A percentile compares a stretch with the other conserved stretches of the same genome.
Conservation (phyloP, 768 basidiomycete species). For the Cystoderma amianthinum region DNA sequence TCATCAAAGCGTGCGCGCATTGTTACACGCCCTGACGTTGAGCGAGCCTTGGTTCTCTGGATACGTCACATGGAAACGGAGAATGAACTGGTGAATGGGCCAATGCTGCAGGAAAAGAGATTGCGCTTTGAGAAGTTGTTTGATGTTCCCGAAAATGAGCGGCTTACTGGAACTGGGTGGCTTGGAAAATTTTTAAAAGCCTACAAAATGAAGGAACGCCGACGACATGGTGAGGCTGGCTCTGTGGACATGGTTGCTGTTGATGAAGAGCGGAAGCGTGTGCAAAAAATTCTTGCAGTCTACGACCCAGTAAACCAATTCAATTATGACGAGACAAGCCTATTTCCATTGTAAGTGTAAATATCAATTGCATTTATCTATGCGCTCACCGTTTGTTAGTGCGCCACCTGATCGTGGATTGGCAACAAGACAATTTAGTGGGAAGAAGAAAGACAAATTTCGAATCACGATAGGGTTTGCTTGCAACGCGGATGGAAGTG, state of each 20-base stretch:
- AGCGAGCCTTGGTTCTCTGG: constrained; percentile 23
- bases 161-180: constrained; percentile 14
- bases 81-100: constrained; percentile 12
- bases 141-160: constrained; percentile 17
- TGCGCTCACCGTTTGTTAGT: too few species aligned
- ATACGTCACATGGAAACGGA: constrained; percentile 18
- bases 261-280: constrained; percentile 9
- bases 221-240: constrained; percentile 20
- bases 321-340: constrained; percentile 17
- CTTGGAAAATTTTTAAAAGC: constrained; percentile 12
- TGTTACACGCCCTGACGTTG: constrained; percentile 27
- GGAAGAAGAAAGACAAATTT: too few species aligned
- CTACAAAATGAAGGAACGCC: constrained; percentile 12
- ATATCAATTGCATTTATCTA: too few species aligned
- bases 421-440: too few species aligned
- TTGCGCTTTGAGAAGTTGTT: constrained; percentile 15
- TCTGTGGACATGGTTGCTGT: constrained; percentile 15
- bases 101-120: constrained; percentile 18
- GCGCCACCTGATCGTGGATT: too few species aligned
- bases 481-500: too few species aligned
- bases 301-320: constrained; percentile 15
- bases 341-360: constrained; percentile 12
- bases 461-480: too few species aligned
- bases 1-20: constrained; percentile 18
- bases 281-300: constrained; percentile 9